Percentiles rank a stretch among this genome's conserved stretches.
Evolutionary conservation across 163 green algal species (phyloP).

Genomic region (Chloromonas sp.): DNA sequence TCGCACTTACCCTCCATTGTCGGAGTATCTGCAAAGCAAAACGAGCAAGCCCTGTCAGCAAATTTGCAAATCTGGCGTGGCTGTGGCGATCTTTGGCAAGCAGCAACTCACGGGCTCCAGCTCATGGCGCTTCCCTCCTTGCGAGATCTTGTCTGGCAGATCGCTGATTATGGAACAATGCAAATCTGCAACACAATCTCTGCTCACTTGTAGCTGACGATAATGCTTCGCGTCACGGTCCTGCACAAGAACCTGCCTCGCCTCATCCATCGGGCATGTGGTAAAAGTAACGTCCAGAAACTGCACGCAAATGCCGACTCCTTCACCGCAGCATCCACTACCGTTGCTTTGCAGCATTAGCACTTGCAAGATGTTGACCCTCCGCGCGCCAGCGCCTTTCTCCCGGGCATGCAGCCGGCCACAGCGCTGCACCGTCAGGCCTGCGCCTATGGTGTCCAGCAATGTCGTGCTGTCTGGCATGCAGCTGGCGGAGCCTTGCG

Average conservation of each 20-base stretch:
- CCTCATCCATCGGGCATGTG: no score
- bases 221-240: no score
- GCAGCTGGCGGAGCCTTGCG: neutral
- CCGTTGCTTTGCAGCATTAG: no score
- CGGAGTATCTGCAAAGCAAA: constrained; percentile 51
- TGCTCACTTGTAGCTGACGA: no score
- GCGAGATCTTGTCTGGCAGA: no score
- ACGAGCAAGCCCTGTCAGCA: neutral
- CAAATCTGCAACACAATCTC: no score
- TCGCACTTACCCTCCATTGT: constrained; percentile 61
- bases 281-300: no score
- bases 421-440: neutral
- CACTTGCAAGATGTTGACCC: neutral
- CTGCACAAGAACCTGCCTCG: no score
- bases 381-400: constrained; percentile 1
- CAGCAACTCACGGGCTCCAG: constrained; percentile 29
- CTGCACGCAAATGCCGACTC: no score
- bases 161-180: no score
- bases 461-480: constrained; percentile 2
- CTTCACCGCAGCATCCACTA: no score
- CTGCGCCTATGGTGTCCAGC: neutral
- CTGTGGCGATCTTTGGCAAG: neutral
- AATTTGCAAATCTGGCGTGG: neutral
- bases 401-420: neutral
- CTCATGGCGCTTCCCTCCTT: neutral